Conservation (phyloP, 1,139 yeast genomes). For the Candida albicans region DNA sequence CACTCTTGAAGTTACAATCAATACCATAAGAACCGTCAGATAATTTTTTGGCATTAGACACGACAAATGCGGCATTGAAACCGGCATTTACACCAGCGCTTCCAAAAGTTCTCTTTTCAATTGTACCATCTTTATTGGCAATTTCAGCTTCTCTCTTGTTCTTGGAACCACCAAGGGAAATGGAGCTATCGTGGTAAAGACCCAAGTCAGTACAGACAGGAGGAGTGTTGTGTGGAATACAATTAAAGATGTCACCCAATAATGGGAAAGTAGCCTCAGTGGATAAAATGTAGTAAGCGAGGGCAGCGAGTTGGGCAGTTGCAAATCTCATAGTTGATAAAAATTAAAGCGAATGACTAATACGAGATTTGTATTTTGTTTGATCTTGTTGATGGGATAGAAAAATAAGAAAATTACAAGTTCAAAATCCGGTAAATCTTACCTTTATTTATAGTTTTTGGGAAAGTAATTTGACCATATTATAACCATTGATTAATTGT, state of each 20-base stretch:
- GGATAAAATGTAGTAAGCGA: conserved; percentile 9
- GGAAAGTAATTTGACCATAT: no score
- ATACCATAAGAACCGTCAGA: conserved; percentile 11
- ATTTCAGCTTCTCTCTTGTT: conserved; percentile 2
- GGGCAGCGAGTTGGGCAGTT: conserved; percentile 8
- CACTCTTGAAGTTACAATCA: conserved; percentile 10
- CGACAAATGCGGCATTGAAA: conserved; percentile 13
- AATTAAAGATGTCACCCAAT: conserved; percentile 6
- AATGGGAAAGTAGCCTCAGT: conserved; percentile 9
- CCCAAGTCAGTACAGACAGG: conserved; percentile 5
- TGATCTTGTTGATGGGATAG: neutral
- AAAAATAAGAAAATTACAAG: no score
- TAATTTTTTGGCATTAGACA: conserved; percentile 12
- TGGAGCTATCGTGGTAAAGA: neutral
- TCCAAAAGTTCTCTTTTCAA: conserved; percentile 3
- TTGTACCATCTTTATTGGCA: neutral
- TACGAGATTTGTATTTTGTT: neutral
- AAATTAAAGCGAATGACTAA: conserved; percentile 3
- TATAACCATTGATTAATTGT: no score
- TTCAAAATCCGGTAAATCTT: no score
- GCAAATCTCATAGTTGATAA: conserved; percentile 8
- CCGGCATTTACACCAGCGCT: conserved; percentile 10
- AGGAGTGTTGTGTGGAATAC: conserved; percentile 4
- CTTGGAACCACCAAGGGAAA: neutral
- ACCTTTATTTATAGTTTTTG: no score